These are phyloP conservation scores for Geranium rotundifolium DNA, from an alignment of 345 rosid genomes.

Conservation along the genomic window DNA sequence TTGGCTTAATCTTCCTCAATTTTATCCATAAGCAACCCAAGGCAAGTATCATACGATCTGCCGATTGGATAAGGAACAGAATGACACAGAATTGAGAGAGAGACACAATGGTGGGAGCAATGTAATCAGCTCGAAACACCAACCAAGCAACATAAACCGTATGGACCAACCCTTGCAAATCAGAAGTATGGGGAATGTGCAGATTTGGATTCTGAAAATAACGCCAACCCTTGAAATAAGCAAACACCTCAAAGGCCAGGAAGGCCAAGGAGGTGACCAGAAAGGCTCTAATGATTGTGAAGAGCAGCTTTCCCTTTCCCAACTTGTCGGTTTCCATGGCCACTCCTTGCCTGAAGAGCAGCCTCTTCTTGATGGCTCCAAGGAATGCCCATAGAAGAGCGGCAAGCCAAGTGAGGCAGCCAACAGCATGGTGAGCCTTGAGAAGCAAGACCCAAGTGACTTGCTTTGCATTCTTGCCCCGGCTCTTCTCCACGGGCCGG, in stretches of 20 bases:
- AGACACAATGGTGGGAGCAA: constrained; percentile 51
- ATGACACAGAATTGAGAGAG: constrained; percentile 60
- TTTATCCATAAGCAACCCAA: constrained; percentile 82
- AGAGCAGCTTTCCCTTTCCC: constrained; percentile 37
- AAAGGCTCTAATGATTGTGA: constrained; percentile 42
- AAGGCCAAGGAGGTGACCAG: constrained; percentile 34
- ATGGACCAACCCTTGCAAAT: constrained; percentile 56
- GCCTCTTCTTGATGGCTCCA: constrained; percentile 58
- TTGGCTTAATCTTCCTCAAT: constrained; percentile 55
- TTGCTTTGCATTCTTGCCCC: constrained; percentile 84
- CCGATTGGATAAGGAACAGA: constrained; percentile 63
- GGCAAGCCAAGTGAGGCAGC: constrained; percentile 71
- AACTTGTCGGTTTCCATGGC: constrained; percentile 17
- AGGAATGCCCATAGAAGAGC: constrained; percentile 69
- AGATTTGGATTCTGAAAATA: constrained; percentile 51
- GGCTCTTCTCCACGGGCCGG: constrained; percentile 63
- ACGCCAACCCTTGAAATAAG: constrained; percentile 72
- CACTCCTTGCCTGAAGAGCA: constrained; percentile 52
- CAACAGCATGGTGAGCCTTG: constrained; percentile 80
- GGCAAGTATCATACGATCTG: constrained; percentile 60
- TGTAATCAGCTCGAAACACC: constrained; percentile 44
- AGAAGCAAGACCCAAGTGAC: constrained; percentile 90
- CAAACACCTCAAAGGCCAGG: constrained; percentile 58
- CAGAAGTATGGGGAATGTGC: constrained; percentile 47
- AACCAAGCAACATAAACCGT: constrained; percentile 55